Evolutionary conservation across 2,329 filamentous ascomycete genomes (phyloP), one percentile per base, ranked within the genome.

Genomic region (Aureobasidium sp.): DNA sequence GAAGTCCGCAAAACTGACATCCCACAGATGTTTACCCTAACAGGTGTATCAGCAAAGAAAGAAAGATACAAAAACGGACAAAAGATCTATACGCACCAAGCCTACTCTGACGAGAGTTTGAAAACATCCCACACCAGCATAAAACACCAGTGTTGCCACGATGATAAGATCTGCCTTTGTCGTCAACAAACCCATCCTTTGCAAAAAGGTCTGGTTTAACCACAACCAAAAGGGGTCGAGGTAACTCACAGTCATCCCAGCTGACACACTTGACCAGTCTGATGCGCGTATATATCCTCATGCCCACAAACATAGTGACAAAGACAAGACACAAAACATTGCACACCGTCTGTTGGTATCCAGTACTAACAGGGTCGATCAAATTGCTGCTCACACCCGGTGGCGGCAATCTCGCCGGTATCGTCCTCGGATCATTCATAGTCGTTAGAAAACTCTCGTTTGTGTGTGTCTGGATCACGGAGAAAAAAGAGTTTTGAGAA

Each of bases 171-270:
- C 57, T 59, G 21, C 25, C n/a, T 19, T 35, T 2, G 27, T 33
- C 9, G n/a, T 42, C 10, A 42, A 15, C n/a, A 40, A 15, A 8
- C 4, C 21, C 4, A 11, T 8, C n/a, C 50, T 21, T 11, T 19
- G n/a, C 2, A 29, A 33, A n/a, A n/a, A n/a, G n/a, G n/a, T n/a
- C n/a, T n/a, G n/a, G n/a, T n/a, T n/a, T n/a, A n/a, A n/a, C n/a
- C n/a, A n/a, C n/a, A n/a, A n/a, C n/a, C n/a, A n/a, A n/a, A n/a
- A n/a, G n/a, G n/a, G n/a, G n/a, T n/a, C n/a, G n/a, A n/a, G n/a
- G n/a, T n/a, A 10, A 60, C 57, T 43, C 19, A 60, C 57, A 60
- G 13, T 60, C 57, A 27, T 60, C 57, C 57, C 46, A 60, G 11
- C 57, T 45, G 27, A 60, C 35, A 29, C 27, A 43, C 45, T 53